These are phyloP conservation scores for Prunus kanzakura DNA, from an alignment of 306 rosid genomes.

Conservation along the genomic window DNA sequence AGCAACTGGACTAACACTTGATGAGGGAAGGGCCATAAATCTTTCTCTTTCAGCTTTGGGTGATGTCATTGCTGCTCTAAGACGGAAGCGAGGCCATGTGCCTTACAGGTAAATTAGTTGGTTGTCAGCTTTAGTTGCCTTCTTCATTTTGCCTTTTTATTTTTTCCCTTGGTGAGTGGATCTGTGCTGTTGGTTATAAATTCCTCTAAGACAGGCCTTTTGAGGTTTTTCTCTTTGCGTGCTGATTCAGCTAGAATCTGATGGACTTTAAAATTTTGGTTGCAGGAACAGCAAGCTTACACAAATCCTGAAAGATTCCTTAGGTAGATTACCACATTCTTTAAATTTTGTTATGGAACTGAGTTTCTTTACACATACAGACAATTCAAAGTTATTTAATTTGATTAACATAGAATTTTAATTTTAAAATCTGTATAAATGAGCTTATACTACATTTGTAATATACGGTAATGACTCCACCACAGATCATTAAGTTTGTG, in stretches of 20 bases:
- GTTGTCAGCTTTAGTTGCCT: slow-evolving; percentile 21
- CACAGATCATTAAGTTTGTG: not conserved
- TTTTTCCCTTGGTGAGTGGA: not conserved
- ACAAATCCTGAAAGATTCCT: slow-evolving; percentile 87
- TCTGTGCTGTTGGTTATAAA: no score
- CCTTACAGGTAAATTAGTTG: slow-evolving; percentile 77
- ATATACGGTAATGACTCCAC: not conserved
- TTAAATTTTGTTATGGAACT: slow-evolving; percentile 2
- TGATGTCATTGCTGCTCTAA: slow-evolving; percentile 88
- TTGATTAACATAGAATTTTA: not conserved
- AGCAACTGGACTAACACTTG: slow-evolving; percentile 84
- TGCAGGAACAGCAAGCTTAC: slow-evolving; percentile 99
- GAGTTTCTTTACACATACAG: not conserved
- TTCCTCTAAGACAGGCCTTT: not conserved
- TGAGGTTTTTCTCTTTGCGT: slow-evolving; percentile 22
- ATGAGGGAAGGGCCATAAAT: slow-evolving; percentile 96
- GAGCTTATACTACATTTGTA: not conserved
- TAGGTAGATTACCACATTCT: slow-evolving; percentile 51
- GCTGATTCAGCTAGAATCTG: slow-evolving; percentile 26
- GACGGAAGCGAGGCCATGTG: slow-evolving; percentile 81
- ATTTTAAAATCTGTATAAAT: no score
- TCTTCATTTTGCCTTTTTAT: slow-evolving; percentile 7
- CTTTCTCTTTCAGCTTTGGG: slow-evolving; percentile 96
- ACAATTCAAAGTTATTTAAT: not conserved
- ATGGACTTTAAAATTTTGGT: slow-evolving; percentile 26